Percentiles rank a stretch among this genome's conserved stretches.
phyloP scores from a whole-genome alignment of 2,329 filamentous ascomycete species.

The Endoconidiophora polonica region DNA sequence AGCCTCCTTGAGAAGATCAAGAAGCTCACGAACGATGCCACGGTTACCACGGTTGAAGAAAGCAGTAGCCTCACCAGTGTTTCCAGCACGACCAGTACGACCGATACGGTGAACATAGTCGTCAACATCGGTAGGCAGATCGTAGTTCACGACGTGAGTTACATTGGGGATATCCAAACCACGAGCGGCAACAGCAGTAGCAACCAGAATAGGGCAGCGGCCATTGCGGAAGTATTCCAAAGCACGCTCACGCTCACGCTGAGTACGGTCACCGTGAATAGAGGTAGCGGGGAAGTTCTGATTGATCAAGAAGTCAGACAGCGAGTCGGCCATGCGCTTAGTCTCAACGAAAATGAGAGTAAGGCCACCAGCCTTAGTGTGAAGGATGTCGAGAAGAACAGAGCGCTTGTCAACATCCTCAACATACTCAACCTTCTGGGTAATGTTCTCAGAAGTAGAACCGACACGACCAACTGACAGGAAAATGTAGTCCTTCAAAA shows the following conservation, averaged over 20 bases:
- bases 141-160: constrained; percentile 96
- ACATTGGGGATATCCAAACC: constrained; percentile 93
- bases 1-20: constrained; percentile 96
- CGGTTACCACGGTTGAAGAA: constrained; percentile 99
- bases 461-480: constrained; percentile 95
- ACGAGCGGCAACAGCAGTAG: constrained; percentile 85
- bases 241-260: constrained; percentile 96
- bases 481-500: constrained; percentile 98
- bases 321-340: constrained; percentile 96
- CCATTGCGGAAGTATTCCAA: constrained; percentile 94
- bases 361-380: constrained; percentile 77
- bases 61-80: constrained; percentile 93
- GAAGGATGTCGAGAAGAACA: constrained; percentile 88
- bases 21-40: constrained; percentile 86
- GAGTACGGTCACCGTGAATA: constrained; percentile 95
- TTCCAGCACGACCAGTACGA: constrained; percentile 98
- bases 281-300: constrained; percentile 96
- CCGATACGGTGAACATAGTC: constrained; percentile 98
- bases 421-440: constrained; percentile 95
- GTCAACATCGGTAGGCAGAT: constrained; percentile 95
- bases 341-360: constrained; percentile 98
- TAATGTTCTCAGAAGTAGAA: constrained; percentile 99
- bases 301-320: constrained; percentile 97
- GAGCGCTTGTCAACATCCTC: constrained; percentile 97
- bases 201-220: constrained; percentile 89